phyloP scores from a whole-genome alignment of 805 yeast species.

The Starmerella sirachaensis region DNA sequence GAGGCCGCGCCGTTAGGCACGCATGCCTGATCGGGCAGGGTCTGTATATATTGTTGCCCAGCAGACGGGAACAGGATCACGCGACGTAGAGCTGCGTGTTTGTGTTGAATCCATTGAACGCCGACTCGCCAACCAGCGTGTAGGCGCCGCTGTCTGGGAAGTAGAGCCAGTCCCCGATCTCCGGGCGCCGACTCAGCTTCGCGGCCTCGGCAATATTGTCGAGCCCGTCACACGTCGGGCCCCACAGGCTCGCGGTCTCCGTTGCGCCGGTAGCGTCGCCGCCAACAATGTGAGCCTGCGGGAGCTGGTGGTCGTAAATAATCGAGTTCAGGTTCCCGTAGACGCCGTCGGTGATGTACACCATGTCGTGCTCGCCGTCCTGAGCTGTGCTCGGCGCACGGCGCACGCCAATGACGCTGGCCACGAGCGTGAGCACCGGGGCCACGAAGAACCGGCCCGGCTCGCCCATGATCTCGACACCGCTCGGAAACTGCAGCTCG shows the following conservation, averaged over 20 bases:
- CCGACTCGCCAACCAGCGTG: conserved; percentile 83
- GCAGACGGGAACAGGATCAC: too few relatives aligned
- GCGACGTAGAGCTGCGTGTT: conserved; percentile 12
- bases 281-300: conserved; percentile 50
- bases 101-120: conserved; percentile 68
- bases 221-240: conserved; percentile 96
- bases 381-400: conserved; percentile 28
- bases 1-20: too few relatives aligned
- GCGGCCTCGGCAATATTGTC: conserved; percentile 60
- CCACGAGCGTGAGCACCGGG: conserved; percentile 70
- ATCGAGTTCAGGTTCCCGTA: conserved; percentile 94
- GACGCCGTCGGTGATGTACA: conserved; percentile 88
- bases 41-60: too few relatives aligned
- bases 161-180: conserved; percentile 86
- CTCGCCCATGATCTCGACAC: conserved; percentile 64
- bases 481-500: conserved; percentile 38
- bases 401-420: conserved; percentile 78
- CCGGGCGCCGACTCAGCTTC: conserved; percentile 45
- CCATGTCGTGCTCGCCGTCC: conserved; percentile 43
- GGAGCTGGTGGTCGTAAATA: conserved; percentile 79
- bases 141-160: conserved; percentile 82
- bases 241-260: conserved; percentile 61
- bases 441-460: conserved; percentile 89
- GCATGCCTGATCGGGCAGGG: too few relatives aligned
- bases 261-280: conserved; percentile 28